Conservation (phyloP, 768 basidiomycete species). For the Lactifluus piperatus region DNA sequence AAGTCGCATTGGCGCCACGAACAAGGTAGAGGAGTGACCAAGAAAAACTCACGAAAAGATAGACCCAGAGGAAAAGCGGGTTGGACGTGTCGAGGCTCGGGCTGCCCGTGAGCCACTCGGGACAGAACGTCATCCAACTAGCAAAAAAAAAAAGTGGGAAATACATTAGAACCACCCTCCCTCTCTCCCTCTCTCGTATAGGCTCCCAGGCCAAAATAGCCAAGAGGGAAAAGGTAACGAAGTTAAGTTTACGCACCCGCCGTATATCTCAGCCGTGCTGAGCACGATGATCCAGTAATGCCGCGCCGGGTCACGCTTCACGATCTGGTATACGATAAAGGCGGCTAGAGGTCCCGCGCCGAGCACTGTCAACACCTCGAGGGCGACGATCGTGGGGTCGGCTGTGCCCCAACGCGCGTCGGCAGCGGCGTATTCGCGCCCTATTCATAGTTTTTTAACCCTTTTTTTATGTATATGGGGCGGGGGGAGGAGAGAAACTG, state of each 20-base stretch:
- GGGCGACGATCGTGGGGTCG: slow-evolving; percentile 72
- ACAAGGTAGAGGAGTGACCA: background rate
- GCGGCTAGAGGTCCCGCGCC: slow-evolving; percentile 67
- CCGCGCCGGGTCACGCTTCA: slow-evolving; percentile 53
- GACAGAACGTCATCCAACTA: slow-evolving; percentile 80
- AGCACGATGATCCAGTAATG: slow-evolving; percentile 78
- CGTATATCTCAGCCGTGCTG: slow-evolving; percentile 69
- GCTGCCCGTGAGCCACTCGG: slow-evolving; percentile 75
- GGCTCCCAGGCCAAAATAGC: no score
- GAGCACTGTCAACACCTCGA: slow-evolving; percentile 78
- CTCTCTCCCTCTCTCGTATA: no score
- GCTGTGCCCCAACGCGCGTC: slow-evolving; percentile 77
- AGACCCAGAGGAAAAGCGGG: slow-evolving; percentile 66
- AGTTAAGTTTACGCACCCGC: slow-evolving; percentile 39
- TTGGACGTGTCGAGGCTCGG: slow-evolving; percentile 66
- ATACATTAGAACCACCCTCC: no score
- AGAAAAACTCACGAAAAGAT: slow-evolving; percentile 54
- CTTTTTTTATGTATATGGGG: background rate
- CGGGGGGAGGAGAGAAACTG: no score
- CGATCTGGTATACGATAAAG: slow-evolving; percentile 59
- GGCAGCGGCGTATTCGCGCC: slow-evolving; percentile 75
- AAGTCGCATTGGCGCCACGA: slow-evolving; percentile 32
- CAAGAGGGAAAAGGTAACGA: no score
- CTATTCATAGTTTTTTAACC: slow-evolving; percentile 34
- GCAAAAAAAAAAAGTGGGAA: no score